Evolutionary conservation across 2,329 filamentous ascomycete genomes (phyloP).

Genomic region (Diaporthe vaccinii): DNA sequence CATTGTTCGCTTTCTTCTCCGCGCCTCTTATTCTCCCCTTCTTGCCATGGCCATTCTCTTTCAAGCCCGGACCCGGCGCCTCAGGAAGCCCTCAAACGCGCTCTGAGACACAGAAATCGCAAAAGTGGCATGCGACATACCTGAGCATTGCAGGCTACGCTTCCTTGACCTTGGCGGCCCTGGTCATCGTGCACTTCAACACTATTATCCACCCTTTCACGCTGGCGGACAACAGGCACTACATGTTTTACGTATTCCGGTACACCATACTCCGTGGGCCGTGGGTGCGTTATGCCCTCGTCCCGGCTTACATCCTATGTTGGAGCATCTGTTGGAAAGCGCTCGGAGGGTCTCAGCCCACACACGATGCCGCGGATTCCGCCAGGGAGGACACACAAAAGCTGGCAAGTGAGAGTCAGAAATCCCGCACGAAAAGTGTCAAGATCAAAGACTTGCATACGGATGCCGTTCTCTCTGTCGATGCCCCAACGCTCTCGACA

Average conservation of each 20-base stretch:
- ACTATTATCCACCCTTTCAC: slow-evolving; percentile 97
- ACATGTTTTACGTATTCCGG: slow-evolving; percentile 96
- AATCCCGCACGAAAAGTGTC: neutral
- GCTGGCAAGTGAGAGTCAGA: neutral
- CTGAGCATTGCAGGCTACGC: slow-evolving; percentile 49
- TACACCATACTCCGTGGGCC: slow-evolving; percentile 79
- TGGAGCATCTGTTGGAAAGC: slow-evolving; percentile 77
- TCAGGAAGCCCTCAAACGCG: neutral
- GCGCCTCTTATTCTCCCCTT: slow-evolving; percentile 78
- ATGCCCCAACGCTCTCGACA: slow-evolving; percentile 62
- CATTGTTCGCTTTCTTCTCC: slow-evolving; percentile 91
- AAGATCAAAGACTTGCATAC: slow-evolving; percentile 43
- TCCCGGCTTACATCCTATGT: slow-evolving; percentile 78
- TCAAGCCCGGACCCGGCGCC: neutral
- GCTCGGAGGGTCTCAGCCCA: slow-evolving; percentile 61
- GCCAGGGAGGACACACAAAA: neutral
- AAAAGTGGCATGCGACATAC: slow-evolving; percentile 48
- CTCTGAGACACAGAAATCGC: neutral
- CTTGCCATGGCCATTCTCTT: slow-evolving; percentile 54
- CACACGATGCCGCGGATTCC: slow-evolving; percentile 17
- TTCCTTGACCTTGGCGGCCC: slow-evolving; percentile 25
- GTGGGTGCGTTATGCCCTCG: slow-evolving; percentile 75
- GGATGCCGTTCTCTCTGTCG: slow-evolving; percentile 12
- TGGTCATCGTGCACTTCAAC: slow-evolving; percentile 78
- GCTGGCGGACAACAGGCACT: slow-evolving; percentile 95